Conservation (phyloP, 192 early-diverging fungal genomes). For the Podila minutissima region DNA sequence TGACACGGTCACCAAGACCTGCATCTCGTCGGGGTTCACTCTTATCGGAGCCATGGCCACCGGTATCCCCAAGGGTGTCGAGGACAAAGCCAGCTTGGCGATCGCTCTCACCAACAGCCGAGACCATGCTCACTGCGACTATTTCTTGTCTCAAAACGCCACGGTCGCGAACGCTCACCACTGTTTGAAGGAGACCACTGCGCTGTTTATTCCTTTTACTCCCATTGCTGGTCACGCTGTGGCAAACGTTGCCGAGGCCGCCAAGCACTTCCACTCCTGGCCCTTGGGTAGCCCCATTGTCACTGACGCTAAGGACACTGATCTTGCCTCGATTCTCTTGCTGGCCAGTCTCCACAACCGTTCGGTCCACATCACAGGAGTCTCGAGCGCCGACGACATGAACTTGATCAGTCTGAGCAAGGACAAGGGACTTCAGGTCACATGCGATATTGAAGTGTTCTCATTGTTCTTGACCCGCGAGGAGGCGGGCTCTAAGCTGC, state of each 20-base stretch:
- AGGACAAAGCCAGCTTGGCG: slow-evolving; percentile 63
- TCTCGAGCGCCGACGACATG: slow-evolving; percentile 83
- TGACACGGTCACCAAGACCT: slow-evolving; percentile 70
- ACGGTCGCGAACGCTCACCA: slow-evolving; percentile 67
- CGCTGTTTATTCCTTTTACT: slow-evolving; percentile 71
- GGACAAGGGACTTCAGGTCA: slow-evolving; percentile 85
- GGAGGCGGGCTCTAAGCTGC: slow-evolving; percentile 57
- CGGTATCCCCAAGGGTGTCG: slow-evolving; percentile 61
- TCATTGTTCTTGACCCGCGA: slow-evolving; percentile 77
- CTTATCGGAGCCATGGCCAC: slow-evolving; percentile 72
- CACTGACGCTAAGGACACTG: slow-evolving; percentile 87
- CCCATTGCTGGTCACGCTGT: slow-evolving; percentile 53
- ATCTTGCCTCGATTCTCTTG: slow-evolving; percentile 89
- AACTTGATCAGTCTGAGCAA: slow-evolving; percentile 86
- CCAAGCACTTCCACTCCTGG: slow-evolving; percentile 85
- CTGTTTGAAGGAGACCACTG: slow-evolving; percentile 55
- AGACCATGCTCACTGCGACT: slow-evolving; percentile 73
- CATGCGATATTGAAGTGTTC: slow-evolving; percentile 92
- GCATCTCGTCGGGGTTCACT: slow-evolving; percentile 90
- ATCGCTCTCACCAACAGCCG: slow-evolving; percentile 59
- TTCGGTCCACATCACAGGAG: slow-evolving; percentile 88
- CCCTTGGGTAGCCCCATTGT: slow-evolving; percentile 77
- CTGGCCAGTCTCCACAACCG: slow-evolving; percentile 86
- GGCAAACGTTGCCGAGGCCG: slow-evolving; percentile 70
- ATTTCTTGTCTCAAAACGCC: slow-evolving; percentile 74